Evolutionary conservation across 768 basidiomycete species (phyloP).

Genomic region (Mycena capillaripes): DNA sequence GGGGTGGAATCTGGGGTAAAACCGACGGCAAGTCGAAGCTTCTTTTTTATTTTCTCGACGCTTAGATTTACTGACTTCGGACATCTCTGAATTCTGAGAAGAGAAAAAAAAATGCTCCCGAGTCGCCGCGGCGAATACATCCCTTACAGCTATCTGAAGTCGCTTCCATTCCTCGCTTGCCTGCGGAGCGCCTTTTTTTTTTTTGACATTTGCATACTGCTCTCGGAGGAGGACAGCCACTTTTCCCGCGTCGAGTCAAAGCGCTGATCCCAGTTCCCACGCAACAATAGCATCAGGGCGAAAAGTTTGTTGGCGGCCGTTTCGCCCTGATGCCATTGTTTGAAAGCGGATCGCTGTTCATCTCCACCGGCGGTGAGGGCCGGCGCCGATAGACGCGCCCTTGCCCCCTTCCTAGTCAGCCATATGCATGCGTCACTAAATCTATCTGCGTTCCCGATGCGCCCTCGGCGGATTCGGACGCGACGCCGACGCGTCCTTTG

Average conservation of each 20-base stretch:
- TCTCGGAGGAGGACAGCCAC: slow-evolving; percentile 4
- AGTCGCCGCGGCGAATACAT: slow-evolving; percentile 15
- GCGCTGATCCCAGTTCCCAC: slow-evolving; percentile 28
- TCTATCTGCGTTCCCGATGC: no score
- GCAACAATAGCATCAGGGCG: slow-evolving; percentile 21
- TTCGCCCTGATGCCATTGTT: no score
- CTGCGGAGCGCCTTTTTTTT: not conserved
- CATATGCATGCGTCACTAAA: no score
- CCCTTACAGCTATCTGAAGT: no score
- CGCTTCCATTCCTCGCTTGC: slow-evolving; percentile 23
- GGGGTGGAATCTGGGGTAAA: not conserved
- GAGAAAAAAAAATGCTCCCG: not conserved
- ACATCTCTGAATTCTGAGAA: not conserved
- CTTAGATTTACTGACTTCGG: not conserved
- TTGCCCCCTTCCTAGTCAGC: not conserved
- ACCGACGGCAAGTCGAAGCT: not conserved
- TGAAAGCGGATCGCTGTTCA: not conserved
- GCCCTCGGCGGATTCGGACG: not conserved
- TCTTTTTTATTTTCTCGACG: not conserved
- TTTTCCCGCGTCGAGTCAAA: slow-evolving; percentile 33
- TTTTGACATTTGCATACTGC: not conserved
- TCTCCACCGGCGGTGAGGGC: not conserved
- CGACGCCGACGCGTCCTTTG: not conserved
- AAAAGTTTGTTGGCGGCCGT: not conserved
- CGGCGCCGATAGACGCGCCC: slow-evolving; percentile 8